phyloP scores from a whole-genome alignment of 192 early-diverging fungal species.

The Mortierella hygrophila region DNA sequence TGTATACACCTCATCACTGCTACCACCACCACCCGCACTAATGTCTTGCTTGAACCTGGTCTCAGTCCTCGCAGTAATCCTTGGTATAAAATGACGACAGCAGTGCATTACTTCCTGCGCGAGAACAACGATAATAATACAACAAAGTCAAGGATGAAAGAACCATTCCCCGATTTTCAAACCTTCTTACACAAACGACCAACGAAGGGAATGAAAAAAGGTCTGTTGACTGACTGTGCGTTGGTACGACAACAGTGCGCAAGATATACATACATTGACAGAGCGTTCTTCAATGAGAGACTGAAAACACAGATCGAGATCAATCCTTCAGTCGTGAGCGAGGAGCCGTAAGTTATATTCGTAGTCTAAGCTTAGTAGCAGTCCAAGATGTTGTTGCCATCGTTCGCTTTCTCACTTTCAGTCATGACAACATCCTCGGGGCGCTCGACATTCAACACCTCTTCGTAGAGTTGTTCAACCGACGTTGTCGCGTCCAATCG shows the following conservation, averaged over 20 bases:
- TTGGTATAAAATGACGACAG: not conserved
- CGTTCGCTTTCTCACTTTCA: constrained; percentile 54
- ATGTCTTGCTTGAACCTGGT: constrained; percentile 3
- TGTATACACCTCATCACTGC: not conserved
- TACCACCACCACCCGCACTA: not conserved
- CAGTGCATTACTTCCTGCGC: not conserved
- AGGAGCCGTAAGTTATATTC: not conserved
- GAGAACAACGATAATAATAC: not conserved
- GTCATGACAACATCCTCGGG: constrained; percentile 54
- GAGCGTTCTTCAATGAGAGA: too few relatives aligned
- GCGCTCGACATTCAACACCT: constrained; percentile 63
- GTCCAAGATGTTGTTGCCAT: constrained; percentile 53
- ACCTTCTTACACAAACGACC: not conserved
- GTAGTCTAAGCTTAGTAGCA: constrained; percentile 40
- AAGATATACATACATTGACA: too few relatives aligned
- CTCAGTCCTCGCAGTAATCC: not conserved
- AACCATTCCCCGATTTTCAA: not conserved
- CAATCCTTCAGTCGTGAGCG: not conserved
- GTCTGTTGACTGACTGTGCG: not conserved
- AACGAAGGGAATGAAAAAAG: not conserved
- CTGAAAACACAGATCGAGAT: too few relatives aligned
- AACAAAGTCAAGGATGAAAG: not conserved
- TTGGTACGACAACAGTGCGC: not conserved
- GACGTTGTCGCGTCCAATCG: constrained; percentile 58
- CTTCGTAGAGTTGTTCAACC: constrained; percentile 67